These are phyloP conservation scores for Sporothrix phasma DNA, from an alignment of 2,329 filamentous ascomycete species.

Conservation along the genomic window DNA sequence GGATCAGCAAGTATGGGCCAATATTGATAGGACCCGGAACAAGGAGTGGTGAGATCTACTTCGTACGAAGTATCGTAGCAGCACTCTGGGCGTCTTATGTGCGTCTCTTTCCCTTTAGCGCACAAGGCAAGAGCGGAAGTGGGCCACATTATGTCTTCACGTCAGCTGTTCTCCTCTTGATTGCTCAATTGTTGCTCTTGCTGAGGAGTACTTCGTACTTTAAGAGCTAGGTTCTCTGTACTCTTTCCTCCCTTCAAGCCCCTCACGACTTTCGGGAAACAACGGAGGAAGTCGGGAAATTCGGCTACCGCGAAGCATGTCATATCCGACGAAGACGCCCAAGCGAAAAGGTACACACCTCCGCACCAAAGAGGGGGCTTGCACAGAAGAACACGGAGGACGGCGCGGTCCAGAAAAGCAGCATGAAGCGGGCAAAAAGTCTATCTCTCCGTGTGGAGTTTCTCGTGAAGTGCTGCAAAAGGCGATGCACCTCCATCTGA, in stretches of 20 bases:
- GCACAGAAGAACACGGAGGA: neutral
- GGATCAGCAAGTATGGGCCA: no score
- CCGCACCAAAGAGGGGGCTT: neutral
- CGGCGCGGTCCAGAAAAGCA: slow-evolving; percentile 1
- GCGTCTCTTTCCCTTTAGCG: neutral
- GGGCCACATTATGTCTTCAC: neutral
- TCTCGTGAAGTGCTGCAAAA: no score
- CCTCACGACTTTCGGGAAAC: neutral
- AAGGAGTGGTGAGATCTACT: no score
- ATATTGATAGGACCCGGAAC: no score
- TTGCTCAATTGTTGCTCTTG: neutral
- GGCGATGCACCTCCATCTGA: neutral
- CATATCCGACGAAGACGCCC: neutral
- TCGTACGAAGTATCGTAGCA: neutral
- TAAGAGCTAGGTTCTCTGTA: neutral
- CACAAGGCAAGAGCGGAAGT: neutral
- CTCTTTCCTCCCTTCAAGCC: neutral
- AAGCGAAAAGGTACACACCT: neutral
- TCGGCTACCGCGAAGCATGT: slow-evolving; percentile 17
- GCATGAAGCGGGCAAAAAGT: neutral
- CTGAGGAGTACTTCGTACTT: no score
- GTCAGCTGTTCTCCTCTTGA: neutral
- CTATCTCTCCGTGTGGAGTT: neutral
- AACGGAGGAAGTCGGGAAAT: slow-evolving; percentile 19
- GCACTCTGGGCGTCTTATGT: neutral